Base-by-base conservation (phyloP, 164 flowering plant species). In the Echeveria elegans region DNA sequence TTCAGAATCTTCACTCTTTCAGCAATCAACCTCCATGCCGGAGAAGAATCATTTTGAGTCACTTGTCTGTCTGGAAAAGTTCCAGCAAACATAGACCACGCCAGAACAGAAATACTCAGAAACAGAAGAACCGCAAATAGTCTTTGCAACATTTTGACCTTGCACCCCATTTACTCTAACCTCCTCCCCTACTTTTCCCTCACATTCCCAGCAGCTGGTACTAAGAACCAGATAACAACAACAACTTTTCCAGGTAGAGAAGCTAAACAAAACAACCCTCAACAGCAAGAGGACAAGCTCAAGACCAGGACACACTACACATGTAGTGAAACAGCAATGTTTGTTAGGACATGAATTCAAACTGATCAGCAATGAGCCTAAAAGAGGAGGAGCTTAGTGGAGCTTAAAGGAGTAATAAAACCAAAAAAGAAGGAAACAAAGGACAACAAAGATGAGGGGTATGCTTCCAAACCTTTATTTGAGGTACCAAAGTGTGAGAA, bases 1-100 rank as follows among this genome's bases (percentile, higher is more conserved):
- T 69, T 67, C 75, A 45, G 53, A 59, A 48, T 64, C 72, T 70
- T 67, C 61, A 69, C 68, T 47, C 38, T 76, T 23, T 31, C 65
- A 24, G 71, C 6, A 19, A 77, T 65, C 45, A 77, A 38, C 47
- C 61, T 59, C 28, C 69, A 64, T n/a, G 40, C 34, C 21, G 45
- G 38, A 24, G 72, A n/a, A n/a, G n/a, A 30, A 6, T 16, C 36
- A 14, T 43, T 40, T 56, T 40, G 62, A 14, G 68, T 36, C 8
- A 69, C 65, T 43, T 70, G 74, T 61, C 53, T 68, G 71, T 72
- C 70, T 47, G 75, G 70, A 40, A 74, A 24, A 37, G 73, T 69
- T 38, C 72, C 83, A 66, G 73, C 70, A 60, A 72, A 64, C 65
- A 77, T 63, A 38, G 78, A 65, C 76, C 75, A 79, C 41, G 77